Percentiles rank a stretch among this genome's conserved stretches.
phyloP scores from a whole-genome alignment of 805 yeast genomes.

The Ogataea wickerhamii region DNA sequence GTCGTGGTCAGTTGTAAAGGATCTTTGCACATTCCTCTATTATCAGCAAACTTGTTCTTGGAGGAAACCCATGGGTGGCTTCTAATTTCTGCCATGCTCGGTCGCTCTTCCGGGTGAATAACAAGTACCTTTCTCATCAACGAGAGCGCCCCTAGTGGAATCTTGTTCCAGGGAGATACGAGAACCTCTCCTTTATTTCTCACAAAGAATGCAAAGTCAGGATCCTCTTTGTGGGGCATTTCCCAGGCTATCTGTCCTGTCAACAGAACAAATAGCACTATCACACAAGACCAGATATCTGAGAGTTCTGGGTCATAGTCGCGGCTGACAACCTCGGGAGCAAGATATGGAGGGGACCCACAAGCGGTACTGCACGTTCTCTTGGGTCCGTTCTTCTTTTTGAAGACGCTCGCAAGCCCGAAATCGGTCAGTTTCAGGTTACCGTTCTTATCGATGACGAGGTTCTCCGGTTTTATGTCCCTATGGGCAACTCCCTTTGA shows the following conservation, averaged over 20 bases:
- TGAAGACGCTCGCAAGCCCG: constrained; percentile 65
- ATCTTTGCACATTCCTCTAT: constrained; percentile 50
- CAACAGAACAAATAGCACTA: constrained; percentile 56
- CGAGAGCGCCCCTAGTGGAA: constrained; percentile 48
- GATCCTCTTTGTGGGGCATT: constrained; percentile 52
- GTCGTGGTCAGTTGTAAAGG: constrained; percentile 48
- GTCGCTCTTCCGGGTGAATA: constrained; percentile 44
- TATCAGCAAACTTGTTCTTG: constrained; percentile 40
- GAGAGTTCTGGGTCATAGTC: constrained; percentile 53
- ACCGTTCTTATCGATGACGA: constrained; percentile 59
- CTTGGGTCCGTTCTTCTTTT: constrained; percentile 43
- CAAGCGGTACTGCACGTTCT: constrained; percentile 51
- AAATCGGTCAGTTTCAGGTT: constrained; percentile 74
- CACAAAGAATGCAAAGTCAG: constrained; percentile 34
- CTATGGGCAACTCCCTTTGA: constrained; percentile 62
- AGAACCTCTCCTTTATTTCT: constrained; percentile 44
- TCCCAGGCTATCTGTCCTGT: constrained; percentile 75
- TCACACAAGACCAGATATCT: constrained; percentile 71
- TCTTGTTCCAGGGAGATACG: constrained; percentile 51
- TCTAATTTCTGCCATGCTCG: constrained; percentile 38
- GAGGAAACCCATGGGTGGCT: constrained; percentile 55
- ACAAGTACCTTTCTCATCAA: constrained; percentile 51
- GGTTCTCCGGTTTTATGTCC: constrained; percentile 67
- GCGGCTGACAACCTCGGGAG: constrained; percentile 61
- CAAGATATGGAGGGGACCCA: constrained; percentile 76